Evolutionary conservation across 108 stramenopile genomes (phyloP).

Genomic region (Craspedostauros australis): DNA sequence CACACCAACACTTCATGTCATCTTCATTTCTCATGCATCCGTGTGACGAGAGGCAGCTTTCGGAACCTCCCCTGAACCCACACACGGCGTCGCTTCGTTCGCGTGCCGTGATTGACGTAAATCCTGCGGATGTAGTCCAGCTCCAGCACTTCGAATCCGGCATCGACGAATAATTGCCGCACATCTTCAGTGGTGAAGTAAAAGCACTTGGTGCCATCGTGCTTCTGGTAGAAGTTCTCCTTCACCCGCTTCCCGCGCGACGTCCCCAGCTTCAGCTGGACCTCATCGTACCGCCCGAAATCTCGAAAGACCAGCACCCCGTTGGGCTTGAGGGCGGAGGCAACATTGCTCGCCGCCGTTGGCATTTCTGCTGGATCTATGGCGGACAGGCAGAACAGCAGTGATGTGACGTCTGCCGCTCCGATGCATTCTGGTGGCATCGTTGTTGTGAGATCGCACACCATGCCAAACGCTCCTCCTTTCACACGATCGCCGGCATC

Average conservation of each 20-base stretch:
- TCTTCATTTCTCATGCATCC: no score
- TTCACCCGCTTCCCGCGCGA: conserved; percentile 43
- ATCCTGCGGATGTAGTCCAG: conserved; percentile 47
- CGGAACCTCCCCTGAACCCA: conserved; percentile 76
- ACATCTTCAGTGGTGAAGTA: conserved; percentile 71
- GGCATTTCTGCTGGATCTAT: conserved; percentile 45
- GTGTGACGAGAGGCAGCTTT: no score
- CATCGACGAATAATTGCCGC: conserved; percentile 35
- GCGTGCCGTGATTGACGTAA: conserved; percentile 47
- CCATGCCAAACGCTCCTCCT: no score
- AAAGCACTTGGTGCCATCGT: conserved; percentile 58
- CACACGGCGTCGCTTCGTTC: conserved; percentile 48
- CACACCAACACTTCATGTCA: no score
- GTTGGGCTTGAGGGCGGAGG: conserved; percentile 50
- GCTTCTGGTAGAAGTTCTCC: conserved; percentile 62
- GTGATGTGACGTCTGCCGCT: conserved; percentile 49
- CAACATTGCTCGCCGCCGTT: conserved; percentile 42
- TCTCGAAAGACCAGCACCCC: conserved; percentile 77
- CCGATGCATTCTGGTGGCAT: conserved; percentile 29
- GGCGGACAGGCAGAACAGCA: conserved; percentile 84
- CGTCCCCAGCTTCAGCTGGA: conserved; percentile 60
- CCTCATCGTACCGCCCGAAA: conserved; percentile 84
- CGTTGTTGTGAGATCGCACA: conserved; percentile 21
- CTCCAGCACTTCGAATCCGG: conserved; percentile 59
- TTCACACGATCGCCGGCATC: no score